Percentiles rank a stretch among this genome's conserved stretches.
phyloP scores from a whole-genome alignment of 2,329 filamentous ascomycete species.

The Bipolaris zeicola region DNA sequence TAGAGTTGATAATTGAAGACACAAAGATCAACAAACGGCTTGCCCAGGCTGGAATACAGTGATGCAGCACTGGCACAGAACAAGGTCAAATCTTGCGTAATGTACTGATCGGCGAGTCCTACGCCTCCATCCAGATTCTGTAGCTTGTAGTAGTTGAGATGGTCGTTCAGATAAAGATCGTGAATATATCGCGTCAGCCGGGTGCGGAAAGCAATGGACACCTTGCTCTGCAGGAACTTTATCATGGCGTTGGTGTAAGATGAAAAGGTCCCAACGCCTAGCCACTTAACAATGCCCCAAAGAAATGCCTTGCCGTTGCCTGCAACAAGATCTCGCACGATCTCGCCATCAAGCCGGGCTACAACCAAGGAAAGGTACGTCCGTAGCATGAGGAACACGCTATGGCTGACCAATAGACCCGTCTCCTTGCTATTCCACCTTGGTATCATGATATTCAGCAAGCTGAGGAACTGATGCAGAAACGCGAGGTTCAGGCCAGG shows the following conservation, averaged over 20 bases:
- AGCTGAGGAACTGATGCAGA: constrained; percentile 91
- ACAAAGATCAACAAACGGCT: constrained; percentile 93
- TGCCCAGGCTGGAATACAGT: constrained; percentile 95
- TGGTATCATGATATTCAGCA: constrained; percentile 97
- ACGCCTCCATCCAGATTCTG: constrained; percentile 91
- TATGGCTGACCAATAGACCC: constrained; percentile 84
- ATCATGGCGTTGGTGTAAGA: constrained; percentile 99
- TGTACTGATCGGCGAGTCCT: constrained; percentile 93
- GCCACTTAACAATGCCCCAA: constrained; percentile 92
- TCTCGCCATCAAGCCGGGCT: constrained; percentile 90
- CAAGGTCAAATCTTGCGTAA: constrained; percentile 93
- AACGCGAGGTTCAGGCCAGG: constrained; percentile 95
- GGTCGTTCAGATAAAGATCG: constrained; percentile 92
- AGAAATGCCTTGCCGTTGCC: constrained; percentile 88
- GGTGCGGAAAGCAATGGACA: constrained; percentile 96
- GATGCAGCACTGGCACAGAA: constrained; percentile 94
- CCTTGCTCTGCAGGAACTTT: constrained; percentile 96
- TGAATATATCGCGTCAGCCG: constrained; percentile 95
- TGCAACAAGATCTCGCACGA: constrained; percentile 93
- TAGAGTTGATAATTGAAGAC: constrained; percentile 99
- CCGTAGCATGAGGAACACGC: constrained; percentile 84
- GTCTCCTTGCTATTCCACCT: constrained; percentile 96
- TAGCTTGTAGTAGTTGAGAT: constrained; percentile 95
- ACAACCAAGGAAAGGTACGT: constrained; percentile 95
- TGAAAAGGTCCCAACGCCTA: constrained; percentile 87